These are phyloP conservation scores for Trichoderma simmonsii DNA, from an alignment of 2,329 filamentous ascomycete genomes.

Conservation along the genomic window DNA sequence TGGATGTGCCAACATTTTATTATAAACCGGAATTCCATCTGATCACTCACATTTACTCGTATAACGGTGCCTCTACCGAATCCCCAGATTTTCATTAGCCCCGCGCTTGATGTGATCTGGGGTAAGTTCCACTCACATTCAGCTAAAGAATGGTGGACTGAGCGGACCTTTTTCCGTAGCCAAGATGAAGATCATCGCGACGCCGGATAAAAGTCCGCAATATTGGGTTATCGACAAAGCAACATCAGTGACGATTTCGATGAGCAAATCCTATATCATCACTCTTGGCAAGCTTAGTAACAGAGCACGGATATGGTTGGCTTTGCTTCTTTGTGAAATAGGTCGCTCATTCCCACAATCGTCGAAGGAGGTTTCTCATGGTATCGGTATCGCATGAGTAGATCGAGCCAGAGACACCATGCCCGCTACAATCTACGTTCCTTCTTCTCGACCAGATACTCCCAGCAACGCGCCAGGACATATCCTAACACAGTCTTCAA, in stretches of 20 bases:
- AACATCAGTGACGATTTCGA: background rate
- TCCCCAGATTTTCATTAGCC: background rate
- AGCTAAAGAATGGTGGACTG: background rate
- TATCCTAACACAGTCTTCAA: background rate
- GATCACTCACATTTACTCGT: background rate
- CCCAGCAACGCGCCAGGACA: background rate
- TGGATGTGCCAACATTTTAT: background rate
- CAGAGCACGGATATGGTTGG: background rate
- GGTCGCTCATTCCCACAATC: background rate
- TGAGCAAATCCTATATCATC: background rate
- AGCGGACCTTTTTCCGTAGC: background rate
- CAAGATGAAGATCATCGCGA: background rate
- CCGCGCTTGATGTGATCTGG: background rate
- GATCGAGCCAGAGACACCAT: background rate
- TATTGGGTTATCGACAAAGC: background rate
- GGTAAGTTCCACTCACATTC: slow-evolving; percentile 1
- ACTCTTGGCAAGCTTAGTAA: background rate
- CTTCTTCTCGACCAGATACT: background rate
- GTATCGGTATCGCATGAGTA: no score
- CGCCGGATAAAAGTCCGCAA: background rate
- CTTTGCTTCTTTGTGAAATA: background rate
- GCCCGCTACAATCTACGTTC: background rate
- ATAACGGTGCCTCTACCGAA: background rate
- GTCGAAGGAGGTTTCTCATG: background rate
- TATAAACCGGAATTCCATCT: background rate